Conservation (phyloP, 2,329 filamentous ascomycete species). For the Sclerotinia minor region DNA sequence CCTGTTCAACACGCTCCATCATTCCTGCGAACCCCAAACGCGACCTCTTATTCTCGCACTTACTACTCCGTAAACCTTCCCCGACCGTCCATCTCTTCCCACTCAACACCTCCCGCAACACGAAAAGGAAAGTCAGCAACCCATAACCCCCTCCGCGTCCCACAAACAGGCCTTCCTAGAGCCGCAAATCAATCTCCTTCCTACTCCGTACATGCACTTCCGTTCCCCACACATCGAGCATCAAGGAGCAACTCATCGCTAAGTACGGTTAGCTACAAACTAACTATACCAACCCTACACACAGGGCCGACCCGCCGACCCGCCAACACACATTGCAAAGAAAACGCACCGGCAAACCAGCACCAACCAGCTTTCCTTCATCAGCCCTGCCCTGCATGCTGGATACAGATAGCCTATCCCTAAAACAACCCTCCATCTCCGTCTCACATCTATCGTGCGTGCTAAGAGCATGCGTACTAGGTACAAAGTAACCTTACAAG, state of each 20-base stretch:
- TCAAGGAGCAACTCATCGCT: conserved; percentile 12
- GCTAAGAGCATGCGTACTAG: conserved; percentile 8
- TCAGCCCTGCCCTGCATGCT: conserved; percentile 25
- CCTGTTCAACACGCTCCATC: neutral
- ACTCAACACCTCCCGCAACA: conserved; percentile 15
- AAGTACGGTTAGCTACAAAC: neutral
- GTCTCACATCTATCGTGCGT: conserved; percentile 10
- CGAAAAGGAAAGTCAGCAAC: neutral
- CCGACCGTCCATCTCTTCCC: neutral
- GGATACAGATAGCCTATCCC: conserved; percentile 8
- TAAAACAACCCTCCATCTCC: neutral
- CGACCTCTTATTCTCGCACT: conserved; percentile 10
- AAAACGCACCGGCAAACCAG: conserved; percentile 8
- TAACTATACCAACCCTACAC: conserved; percentile 1
- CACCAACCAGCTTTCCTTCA: conserved; percentile 21
- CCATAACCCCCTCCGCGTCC: conserved; percentile 16
- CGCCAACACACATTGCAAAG: conserved; percentile 19
- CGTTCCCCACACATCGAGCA: neutral
- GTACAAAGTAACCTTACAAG: neutral
- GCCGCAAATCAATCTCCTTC: conserved; percentile 4
- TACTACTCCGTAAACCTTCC: neutral
- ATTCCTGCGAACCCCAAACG: conserved; percentile 11
- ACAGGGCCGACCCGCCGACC: conserved; percentile 20
- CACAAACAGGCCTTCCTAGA: conserved; percentile 10
- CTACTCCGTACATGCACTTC: neutral